Evolutionary conservation across 2,329 filamentous ascomycete species (phyloP).

Genomic region (Alternaria conjuncta): DNA sequence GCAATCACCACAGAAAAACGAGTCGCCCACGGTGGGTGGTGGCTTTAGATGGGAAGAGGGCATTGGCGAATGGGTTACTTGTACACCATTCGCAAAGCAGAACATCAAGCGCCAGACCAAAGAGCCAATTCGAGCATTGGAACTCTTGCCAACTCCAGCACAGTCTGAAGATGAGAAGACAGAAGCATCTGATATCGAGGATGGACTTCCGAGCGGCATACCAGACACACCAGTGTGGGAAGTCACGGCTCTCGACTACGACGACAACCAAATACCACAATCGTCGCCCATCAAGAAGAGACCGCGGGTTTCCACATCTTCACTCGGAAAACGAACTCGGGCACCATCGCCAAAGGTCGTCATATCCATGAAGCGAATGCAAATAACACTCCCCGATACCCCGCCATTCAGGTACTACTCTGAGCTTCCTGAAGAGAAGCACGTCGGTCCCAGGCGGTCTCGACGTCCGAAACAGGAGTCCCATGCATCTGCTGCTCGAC

Average conservation of each 20-base stretch:
- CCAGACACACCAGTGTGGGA: conserved; percentile 16
- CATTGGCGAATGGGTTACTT: conserved; percentile 55
- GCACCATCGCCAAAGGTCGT: conserved; percentile 34
- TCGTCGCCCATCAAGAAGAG: conserved; percentile 35
- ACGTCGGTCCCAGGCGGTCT: conserved; percentile 12
- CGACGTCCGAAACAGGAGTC: conserved; percentile 7
- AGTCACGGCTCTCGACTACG: conserved; percentile 14
- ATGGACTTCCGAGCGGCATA: background rate
- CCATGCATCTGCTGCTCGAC: conserved; percentile 1
- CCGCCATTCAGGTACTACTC: conserved; percentile 23
- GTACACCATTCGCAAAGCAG: conserved; percentile 46
- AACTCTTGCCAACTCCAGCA: conserved; percentile 36
- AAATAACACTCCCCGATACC: conserved; percentile 23
- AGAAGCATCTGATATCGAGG: conserved; percentile 21
- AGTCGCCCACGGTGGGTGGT: conserved; percentile 31
- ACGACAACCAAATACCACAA: conserved; percentile 26
- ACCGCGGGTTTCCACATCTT: conserved; percentile 11
- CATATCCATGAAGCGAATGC: conserved; percentile 30
- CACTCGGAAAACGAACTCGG: conserved; percentile 34
- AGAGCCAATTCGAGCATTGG: conserved; percentile 27
- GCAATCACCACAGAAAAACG: conserved; percentile 37
- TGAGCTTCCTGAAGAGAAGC: conserved; percentile 19
- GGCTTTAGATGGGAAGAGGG: conserved; percentile 54
- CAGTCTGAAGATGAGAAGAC: conserved; percentile 29
- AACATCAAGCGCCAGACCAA: conserved; percentile 16